Evolutionary conservation across 2,329 filamentous ascomycete species (phyloP), one percentile per base, ranked within the genome.

Genomic region (Fusarium aywerte): DNA sequence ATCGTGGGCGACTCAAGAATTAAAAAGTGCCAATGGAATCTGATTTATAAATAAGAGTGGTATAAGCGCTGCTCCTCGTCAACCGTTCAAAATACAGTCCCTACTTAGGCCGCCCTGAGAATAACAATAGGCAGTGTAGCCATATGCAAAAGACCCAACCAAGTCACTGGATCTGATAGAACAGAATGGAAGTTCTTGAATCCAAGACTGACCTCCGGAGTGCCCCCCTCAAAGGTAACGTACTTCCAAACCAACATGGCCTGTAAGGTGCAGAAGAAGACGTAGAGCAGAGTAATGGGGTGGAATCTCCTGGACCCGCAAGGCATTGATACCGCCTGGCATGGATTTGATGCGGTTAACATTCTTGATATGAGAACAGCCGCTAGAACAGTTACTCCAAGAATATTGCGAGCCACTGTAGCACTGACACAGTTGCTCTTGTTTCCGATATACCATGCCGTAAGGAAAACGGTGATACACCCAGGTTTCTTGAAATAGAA

Each of bases 161-260:
- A 73, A 16, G 54, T 68, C 15, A 53, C 47, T 13, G 59, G 61
- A 31, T 63, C 60, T 4, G 60, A 68, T 4, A 73, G 33, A 3
- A 69, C 49, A 11, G 39, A 39, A 3, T 54, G 33, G 21, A 73
- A 71, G 43, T 73, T 73, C 23, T 49, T 45, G 48, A 72, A 73
- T 3, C 67, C 69, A 29, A 61, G 31, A 9, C 58, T 62, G 16
- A 55, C 36, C 18, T 67, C 58, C 3, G 42, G 15, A 9, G n/a
- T 15, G 10, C 29, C 20, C 9, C 36, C 20, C 11, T 60, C 59
- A 15, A 62, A 62, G 15, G 59, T 63, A 3, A 60, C 10, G 10
- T 71, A 64, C 33, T 62, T 57, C n/a, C 32, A 32, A 18, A 50
- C 33, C 20, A 69, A n/a, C n/a, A 62, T 36, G 9, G n/a, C 35